Evolutionary conservation across 1,284 basidiomycete species (phyloP).

Genomic region (Rhizopogon hawkerae): DNA sequence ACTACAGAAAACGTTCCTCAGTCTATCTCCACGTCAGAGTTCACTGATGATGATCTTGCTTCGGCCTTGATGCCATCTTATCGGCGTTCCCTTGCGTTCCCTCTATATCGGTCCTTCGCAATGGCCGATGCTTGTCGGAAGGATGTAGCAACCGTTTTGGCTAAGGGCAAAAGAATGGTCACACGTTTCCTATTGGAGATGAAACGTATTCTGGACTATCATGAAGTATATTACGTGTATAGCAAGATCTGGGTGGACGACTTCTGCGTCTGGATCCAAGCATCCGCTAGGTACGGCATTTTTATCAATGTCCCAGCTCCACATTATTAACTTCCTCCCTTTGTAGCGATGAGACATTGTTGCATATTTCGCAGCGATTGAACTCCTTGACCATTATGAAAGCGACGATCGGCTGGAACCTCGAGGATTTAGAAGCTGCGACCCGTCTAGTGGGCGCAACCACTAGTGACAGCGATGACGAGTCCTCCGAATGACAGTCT

Average conservation of each 20-base stretch:
- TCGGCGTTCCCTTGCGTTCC: slow-evolving; percentile 64
- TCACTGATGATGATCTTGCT: slow-evolving; percentile 40
- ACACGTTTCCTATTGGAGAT: slow-evolving; percentile 58
- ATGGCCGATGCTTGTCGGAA: slow-evolving; percentile 57
- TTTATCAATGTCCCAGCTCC: background rate
- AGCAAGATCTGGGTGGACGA: slow-evolving; percentile 78
- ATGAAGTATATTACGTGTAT: slow-evolving; percentile 77
- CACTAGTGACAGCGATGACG: slow-evolving; percentile 53
- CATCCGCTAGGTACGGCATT: slow-evolving; percentile 45
- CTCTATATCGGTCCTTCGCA: slow-evolving; percentile 66
- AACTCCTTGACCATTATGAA: slow-evolving; percentile 40
- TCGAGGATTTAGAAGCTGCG: slow-evolving; percentile 56
- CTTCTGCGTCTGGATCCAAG: slow-evolving; percentile 66
- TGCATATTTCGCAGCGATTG: slow-evolving; percentile 38
- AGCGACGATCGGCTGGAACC: slow-evolving; percentile 53
- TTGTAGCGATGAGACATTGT: slow-evolving; percentile 48
- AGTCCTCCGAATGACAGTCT: slow-evolving; percentile 25
- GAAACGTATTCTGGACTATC: slow-evolving; percentile 64
- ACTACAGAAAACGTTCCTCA: slow-evolving; percentile 5
- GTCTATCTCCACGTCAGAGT: slow-evolving; percentile 21
- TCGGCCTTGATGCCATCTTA: slow-evolving; percentile 53
- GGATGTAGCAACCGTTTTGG: slow-evolving; percentile 54
- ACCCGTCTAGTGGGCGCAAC: slow-evolving; percentile 32
- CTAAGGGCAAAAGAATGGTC: slow-evolving; percentile 50
- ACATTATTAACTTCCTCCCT: slow-evolving; percentile 4